Conservation (phyloP, 2,329 filamentous ascomycete species). For the Microcyclospora pomicola region DNA sequence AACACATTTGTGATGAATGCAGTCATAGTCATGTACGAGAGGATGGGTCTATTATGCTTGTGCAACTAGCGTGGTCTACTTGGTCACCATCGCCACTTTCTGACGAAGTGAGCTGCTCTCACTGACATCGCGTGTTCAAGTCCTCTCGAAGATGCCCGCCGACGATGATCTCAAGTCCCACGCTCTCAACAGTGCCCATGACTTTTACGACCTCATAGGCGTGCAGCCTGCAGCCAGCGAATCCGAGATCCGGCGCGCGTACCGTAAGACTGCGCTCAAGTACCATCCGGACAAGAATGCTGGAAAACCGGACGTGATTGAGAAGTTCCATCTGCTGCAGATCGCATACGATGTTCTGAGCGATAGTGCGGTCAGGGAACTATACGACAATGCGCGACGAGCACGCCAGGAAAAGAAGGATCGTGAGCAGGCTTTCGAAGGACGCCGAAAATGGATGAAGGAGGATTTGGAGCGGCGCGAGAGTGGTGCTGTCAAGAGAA, state of each 20-base stretch:
- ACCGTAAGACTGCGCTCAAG: conserved; percentile 72
- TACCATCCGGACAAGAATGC: conserved; percentile 86
- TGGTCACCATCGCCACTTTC: too few species aligned
- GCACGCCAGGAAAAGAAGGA: conserved; percentile 55
- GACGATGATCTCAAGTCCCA: conserved; percentile 30
- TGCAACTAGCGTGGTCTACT: too few species aligned
- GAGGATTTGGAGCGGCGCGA: conserved; percentile 77
- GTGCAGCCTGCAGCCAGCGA: conserved; percentile 51
- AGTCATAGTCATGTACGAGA: too few species aligned
- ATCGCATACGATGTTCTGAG: conserved; percentile 75
- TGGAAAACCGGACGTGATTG: conserved; percentile 45
- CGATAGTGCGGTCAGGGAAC: conserved; percentile 53
- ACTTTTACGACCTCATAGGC: conserved; percentile 66
- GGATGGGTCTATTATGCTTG: too few species aligned
- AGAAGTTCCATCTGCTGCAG: conserved; percentile 73
- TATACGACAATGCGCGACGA: conserved; percentile 65
- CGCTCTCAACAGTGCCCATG: conserved; percentile 31
- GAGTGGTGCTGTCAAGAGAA: conserved; percentile 32
- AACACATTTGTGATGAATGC: too few species aligned
- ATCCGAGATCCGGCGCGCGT: conserved; percentile 68
- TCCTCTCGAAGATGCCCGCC: conserved; percentile 2
- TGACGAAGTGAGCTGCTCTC: too few species aligned
- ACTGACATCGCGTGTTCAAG: too few species aligned
- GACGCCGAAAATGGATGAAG: conserved; percentile 59
- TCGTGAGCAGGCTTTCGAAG: conserved; percentile 60